Evolutionary conservation across 768 basidiomycete genomes (phyloP), one percentile per base, ranked within the genome.

Genomic region (Hypholoma sublateritium): DNA sequence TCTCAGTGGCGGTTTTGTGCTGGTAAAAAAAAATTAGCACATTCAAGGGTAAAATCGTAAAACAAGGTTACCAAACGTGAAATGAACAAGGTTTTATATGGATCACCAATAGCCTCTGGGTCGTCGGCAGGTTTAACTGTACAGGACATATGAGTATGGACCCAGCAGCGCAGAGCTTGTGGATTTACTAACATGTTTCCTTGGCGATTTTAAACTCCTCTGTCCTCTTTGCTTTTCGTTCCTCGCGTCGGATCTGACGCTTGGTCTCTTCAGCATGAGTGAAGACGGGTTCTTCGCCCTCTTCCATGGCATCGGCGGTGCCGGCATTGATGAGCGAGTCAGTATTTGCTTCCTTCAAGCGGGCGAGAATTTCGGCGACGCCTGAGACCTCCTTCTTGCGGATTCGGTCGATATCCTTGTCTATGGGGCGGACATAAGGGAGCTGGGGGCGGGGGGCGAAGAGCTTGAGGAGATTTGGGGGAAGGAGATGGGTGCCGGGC

Each of bases 31-130:
- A n/a, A n/a, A 47, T 53, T 21, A 57, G 55, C 32, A 50, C 58
- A 47, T n/a, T 17, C 5, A 39, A 37, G 5, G 3, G 16, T 50
- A 53, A 57, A 47, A 53, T 13, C 43, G 34, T 39, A 12, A 4
- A 71, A 77, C 36, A 47, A 25, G 25, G 16, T 37, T 67, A 95
- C 95, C 69, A 99, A 75, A 63, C 95, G 88, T 34, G 95, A 90
- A 60, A 98, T 94, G 72, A 99, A 99, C 21, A 99, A 79, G 0
- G 97, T 98, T 71, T 98, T 98, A 77, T 98, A 99, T 3, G 97
- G 97, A 68, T 99, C 97, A 2, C 97, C 97, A 41, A 89, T 80
- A 32, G 94, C 95, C 68, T 96, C 87, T 12, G 88, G 55, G 66
- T 99, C 95, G 53, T 96, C 95, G 17, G 89, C 81, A 8, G 97